Percentiles rank a stretch among this genome's conserved stretches.
phyloP scores from a whole-genome alignment of 176 grass and related monocot species.

The Cymbopogon citratus region DNA sequence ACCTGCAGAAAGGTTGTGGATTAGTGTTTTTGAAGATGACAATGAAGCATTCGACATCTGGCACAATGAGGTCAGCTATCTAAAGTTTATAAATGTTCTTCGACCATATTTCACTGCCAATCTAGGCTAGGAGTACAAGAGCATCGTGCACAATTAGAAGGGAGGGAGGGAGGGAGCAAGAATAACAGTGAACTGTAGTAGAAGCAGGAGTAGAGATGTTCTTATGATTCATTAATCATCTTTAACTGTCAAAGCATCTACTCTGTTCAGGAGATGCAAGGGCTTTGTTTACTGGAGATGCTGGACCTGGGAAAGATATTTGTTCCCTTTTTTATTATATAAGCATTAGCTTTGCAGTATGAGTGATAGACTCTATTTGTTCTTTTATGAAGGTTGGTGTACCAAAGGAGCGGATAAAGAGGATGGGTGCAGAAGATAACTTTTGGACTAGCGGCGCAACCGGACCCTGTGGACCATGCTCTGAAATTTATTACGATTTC shows the following conservation, averaged over 20 bases:
- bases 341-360: background rate
- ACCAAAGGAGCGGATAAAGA: slow-evolving; percentile 83
- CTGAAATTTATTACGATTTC: slow-evolving; percentile 99
- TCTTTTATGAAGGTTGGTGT: slow-evolving; percentile 69
- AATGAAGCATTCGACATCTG: slow-evolving; percentile 94
- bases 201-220: background rate
- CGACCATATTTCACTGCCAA: background rate
- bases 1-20: slow-evolving; percentile 81
- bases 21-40: slow-evolving; percentile 94
- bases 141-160: background rate
- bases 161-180: background rate
- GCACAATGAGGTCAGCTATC: slow-evolving; percentile 59
- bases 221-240: background rate
- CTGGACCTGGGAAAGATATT: background rate
- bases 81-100: background rate
- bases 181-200: background rate
- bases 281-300: background rate
- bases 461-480: slow-evolving; percentile 94
- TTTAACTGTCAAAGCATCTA: background rate
- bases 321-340: background rate
- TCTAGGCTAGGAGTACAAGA: background rate
- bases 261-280: background rate
- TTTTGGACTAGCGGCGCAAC: slow-evolving; percentile 95
- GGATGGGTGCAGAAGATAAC: slow-evolving; percentile 93
- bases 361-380: background rate